Percentiles rank a stretch among this genome's conserved stretches.
phyloP scores from a whole-genome alignment of 73 alveolate species.

The Halteria grandinella region DNA sequence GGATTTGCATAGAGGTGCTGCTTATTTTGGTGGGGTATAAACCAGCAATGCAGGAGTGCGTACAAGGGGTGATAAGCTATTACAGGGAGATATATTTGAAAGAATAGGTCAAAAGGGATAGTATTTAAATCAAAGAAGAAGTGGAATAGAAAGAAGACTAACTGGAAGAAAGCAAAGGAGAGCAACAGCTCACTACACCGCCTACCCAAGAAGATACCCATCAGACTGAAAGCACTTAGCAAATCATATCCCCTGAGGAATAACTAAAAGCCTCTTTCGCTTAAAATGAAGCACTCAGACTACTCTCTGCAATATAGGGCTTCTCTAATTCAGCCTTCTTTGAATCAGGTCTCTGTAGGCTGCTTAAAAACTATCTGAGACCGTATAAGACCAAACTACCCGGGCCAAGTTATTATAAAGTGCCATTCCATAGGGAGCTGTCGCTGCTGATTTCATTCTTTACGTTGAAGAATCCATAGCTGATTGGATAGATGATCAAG shows the following conservation, averaged over 20 bases:
- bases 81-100: neutral
- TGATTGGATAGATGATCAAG: neutral
- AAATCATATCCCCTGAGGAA: too few species aligned
- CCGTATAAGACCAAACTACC: neutral
- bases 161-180: neutral
- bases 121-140: neutral
- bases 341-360: neutral
- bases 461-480: neutral
- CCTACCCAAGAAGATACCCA: too few species aligned
- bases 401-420: neutral
- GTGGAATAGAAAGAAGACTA: neutral
- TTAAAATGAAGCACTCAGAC: neutral
- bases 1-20: neutral
- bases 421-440: conserved; percentile 4
- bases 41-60: neutral
- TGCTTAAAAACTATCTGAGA: conserved; percentile 1
- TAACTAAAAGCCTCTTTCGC: neutral
- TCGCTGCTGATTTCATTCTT: neutral
- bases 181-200: too few species aligned
- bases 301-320: conserved; percentile 2
- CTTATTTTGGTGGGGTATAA: neutral
- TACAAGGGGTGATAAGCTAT: too few species aligned
- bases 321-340: neutral
- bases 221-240: too few species aligned
- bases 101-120: neutral